Evolutionary conservation across 768 basidiomycete genomes (phyloP), one percentile per base, ranked within the genome.

Genomic region (Rhizopogon salebrosus): DNA sequence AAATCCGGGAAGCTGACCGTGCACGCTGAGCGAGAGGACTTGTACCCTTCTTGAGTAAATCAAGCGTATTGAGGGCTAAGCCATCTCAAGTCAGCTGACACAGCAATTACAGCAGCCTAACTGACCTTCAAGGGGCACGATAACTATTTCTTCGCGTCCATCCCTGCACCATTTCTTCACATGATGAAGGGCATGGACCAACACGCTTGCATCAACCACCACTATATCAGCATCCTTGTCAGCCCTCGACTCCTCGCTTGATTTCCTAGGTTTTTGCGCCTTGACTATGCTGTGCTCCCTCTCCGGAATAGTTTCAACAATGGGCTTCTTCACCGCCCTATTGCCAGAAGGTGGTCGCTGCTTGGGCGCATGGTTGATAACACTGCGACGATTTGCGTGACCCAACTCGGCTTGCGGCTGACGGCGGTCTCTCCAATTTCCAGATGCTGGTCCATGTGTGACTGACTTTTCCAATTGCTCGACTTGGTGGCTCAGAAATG

Each of bases 1-100:
- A 79, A 49, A 92, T 84, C 22, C 94, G 85, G 10, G 93, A 92
- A 11, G 93, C 94, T 0, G 86, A 77, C 20, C 94, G 87, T 2
- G 93, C 93, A 24, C 85, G 83, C 63, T 89, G 82, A 0, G 93
- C 91, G 10, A 92, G 77, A 0, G 80, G 71, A 24, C 78, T 87
- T 0, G 85, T 83, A 1, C 93, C 93, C 65, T 95, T 97, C 79
- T 97, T 97, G 62, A 95, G 80, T 2, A 95, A 72, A 64, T 97
- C 94, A 2, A 97, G 78, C 0, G 93, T 95, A 62, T 93, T 95
- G 24, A 97, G 77, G 8, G 88, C 93, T 95, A 65, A 23, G 48
- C 22, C 23, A 39, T 23, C 29, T 29, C 41, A 14, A 22, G 29
- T 59, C 56, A 61, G 60, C 34, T 45, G 4, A 45, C 48, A 53